Evolutionary conservation across 352 stramenopile genomes (phyloP), one percentile per base, ranked within the genome.

Genomic region (Peronospora farinosa): DNA sequence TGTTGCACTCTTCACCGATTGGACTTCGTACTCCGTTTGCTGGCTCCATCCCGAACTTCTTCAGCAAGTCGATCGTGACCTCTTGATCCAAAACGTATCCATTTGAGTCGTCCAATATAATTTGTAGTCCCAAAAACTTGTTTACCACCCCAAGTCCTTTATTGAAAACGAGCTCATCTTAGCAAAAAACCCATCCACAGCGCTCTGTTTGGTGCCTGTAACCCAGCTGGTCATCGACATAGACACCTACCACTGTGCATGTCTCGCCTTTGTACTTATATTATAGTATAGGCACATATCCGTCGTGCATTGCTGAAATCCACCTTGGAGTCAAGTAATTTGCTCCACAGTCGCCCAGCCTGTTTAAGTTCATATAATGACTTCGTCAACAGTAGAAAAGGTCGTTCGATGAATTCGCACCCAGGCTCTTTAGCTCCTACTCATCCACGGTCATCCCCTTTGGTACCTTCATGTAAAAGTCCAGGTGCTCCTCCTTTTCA

Each of bases 111-210:
- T 59, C 47, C 25, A 52, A 47, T 1, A 32, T 3, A 10, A 78
- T 47, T 5, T 40, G 51, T 66, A 53, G 69, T n/a, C 12, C 56
- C n/a, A 43, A 56, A 19, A 69, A 67, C 2, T 62, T 68, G 12
- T 39, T 39, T 2, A 52, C 60, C 2, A 40, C 12, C 60, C 57
- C 11, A 74, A 39, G 19, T 64, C 47, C 31, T 74, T 74, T 3
- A 69, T 43, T 4, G 57, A 42, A 2, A 72, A 40, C 0, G 23
- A 33, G 0, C 0, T 15, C 54, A 71, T 63, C 0, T 35, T 38
- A 2, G 1, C 5, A 21, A 49, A 45, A 28, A 63, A 63, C 1
- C 44, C 46, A 3, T 61, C 41, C 5, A 60, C 39, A 10, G 16
- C 38, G n/a, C 38, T 15, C 5, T 37, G 17, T 3, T 16, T 42